A percentile compares a stretch with the other conserved stretches of the same genome.
Conservation (phyloP, 805 yeast genomes). For the Jamesozyma gamospora region DNA sequence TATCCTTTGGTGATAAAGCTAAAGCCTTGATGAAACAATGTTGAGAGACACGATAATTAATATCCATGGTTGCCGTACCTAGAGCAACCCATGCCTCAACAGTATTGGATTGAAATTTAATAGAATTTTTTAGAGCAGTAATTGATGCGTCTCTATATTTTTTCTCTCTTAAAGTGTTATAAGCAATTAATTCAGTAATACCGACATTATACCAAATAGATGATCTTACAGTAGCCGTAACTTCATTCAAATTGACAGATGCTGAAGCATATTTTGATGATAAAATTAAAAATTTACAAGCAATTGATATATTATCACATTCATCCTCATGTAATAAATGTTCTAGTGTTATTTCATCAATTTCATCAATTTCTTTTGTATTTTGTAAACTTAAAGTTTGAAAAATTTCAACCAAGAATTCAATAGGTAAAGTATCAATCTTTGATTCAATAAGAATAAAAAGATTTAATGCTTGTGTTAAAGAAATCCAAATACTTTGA, state of each 20-base stretch:
- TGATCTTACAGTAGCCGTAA: slow-evolving; percentile 43
- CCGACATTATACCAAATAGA: slow-evolving; percentile 64
- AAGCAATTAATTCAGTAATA: slow-evolving; percentile 45
- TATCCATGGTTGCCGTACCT: slow-evolving; percentile 61
- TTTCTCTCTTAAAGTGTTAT: slow-evolving; percentile 22
- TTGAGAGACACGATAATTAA: slow-evolving; percentile 68
- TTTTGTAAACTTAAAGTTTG: slow-evolving; percentile 9
- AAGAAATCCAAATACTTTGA: slow-evolving; percentile 55
- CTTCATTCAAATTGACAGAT: slow-evolving; percentile 6
- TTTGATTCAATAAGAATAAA: slow-evolving; percentile 48
- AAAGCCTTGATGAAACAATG: slow-evolving; percentile 86
- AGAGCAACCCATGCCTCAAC: slow-evolving; percentile 72
- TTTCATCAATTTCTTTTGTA: slow-evolving; percentile 18
- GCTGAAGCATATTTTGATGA: slow-evolving; percentile 38
- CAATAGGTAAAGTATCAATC: slow-evolving; percentile 41
- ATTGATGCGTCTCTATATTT: slow-evolving; percentile 44
- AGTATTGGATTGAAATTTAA: slow-evolving; percentile 60
- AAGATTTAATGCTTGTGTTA: slow-evolving; percentile 48
- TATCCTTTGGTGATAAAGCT: slow-evolving; percentile 56
- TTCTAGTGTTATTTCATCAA: slow-evolving; percentile 17
- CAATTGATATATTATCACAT: slow-evolving; percentile 29
- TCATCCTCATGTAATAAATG: slow-evolving; percentile 13
- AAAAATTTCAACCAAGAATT: slow-evolving; percentile 27
- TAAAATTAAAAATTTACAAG: slow-evolving; percentile 35
- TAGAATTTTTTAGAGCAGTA: slow-evolving; percentile 50